These are phyloP conservation scores for Glycine latifolia DNA, from an alignment of 306 rosid genomes.

Conservation along the genomic window DNA sequence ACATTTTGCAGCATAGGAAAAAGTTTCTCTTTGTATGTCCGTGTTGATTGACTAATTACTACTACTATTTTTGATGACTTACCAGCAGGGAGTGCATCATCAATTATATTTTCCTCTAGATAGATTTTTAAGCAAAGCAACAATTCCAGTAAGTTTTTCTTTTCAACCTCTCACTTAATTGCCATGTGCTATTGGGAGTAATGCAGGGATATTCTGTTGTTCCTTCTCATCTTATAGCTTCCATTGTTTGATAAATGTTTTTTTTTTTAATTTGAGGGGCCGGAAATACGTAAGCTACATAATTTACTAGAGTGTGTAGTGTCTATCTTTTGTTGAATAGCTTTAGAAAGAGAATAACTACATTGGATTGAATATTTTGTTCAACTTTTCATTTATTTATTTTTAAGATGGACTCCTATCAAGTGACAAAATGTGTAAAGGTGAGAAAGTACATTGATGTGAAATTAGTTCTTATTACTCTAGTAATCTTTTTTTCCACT, in stretches of 20 bases:
- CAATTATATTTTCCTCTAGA: conserved; percentile 30
- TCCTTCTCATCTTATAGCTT: too few species aligned
- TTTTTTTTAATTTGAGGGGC: too few species aligned
- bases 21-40: too few species aligned
- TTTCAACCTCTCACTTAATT: background rate
- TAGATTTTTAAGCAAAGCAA: conserved; percentile 48
- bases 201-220: too few species aligned
- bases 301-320: too few species aligned
- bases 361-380: background rate
- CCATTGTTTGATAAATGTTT: too few species aligned
- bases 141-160: conserved; percentile 56
- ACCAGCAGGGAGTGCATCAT: conserved; percentile 42
- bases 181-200: background rate
- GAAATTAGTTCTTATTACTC: background rate
- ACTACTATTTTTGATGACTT: too few species aligned
- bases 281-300: too few species aligned
- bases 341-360: background rate
- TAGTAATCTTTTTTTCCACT: background rate
- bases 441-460: background rate
- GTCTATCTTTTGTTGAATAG: too few species aligned
- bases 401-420: background rate
- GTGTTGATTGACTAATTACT: too few species aligned
- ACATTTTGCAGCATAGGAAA: too few species aligned
- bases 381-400: background rate
- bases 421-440: background rate